Evolutionary conservation across 495 filamentous ascomycete genomes (phyloP), one percentile per base, ranked within the genome.

Genomic region (Aspergillus leporis): DNA sequence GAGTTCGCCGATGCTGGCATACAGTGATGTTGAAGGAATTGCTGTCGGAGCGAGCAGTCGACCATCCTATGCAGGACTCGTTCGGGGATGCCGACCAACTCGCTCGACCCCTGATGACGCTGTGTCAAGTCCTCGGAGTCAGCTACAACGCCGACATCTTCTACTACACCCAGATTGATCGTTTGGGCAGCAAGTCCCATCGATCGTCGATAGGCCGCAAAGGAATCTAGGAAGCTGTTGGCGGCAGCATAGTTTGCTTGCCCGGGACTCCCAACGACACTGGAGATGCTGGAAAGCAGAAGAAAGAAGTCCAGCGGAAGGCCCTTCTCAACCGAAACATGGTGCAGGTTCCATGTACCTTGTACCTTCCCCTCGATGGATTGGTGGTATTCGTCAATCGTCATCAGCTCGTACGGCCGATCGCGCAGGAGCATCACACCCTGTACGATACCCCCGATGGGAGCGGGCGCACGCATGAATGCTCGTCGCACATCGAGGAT

Each of bases 231-330:
- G 18, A 62, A 62, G 9, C 50, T 25, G 30, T 58, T 62, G 4
- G 55, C 60, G 2, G 60, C 60, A 1, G 60, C 55, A 45, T 62
- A 62, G 51, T 62, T 62, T 9, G 55, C 60, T 46, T 62, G 60
- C 0, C 60, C 60, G 23, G 34, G 43, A 13, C 56, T 48, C 22
- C 60, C 60, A 0, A 58, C 45, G 3, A 62, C 31, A 28, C 60
- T 54, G 14, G 55, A 58, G 5, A 58, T 53, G 43, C 60, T 62
- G 40, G 60, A 62, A 1, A 62, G 28, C 2, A 53, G 30, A 19
- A 54, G 43, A 51, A 62, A 62, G 43, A 62, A 62, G 14, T 62
- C 60, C 23, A 62, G 28, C 0, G 21, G 21, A 0, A 51, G 41
- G 1, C 31, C 19, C 9, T 18, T 41, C 36, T 62, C 55, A 10